Conservation (phyloP, 2,329 filamentous ascomycete genomes). For the Acephala macrosclerotiorum region DNA sequence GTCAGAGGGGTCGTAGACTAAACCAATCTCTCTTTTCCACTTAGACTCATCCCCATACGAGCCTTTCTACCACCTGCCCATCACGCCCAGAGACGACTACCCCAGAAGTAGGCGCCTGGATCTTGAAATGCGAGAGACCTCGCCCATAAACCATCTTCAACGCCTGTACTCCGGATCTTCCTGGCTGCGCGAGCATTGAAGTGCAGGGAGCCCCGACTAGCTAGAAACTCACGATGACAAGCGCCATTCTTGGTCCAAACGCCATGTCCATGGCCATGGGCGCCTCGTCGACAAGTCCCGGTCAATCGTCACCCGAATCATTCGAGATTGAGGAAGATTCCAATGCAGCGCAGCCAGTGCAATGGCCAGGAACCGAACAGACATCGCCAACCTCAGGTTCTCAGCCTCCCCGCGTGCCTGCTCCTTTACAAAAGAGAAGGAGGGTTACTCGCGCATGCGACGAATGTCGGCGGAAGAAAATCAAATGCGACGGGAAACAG, state of each 20-base stretch:
- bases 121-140: conserved; percentile 5
- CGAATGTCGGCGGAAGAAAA: conserved; percentile 85
- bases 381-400: conserved; percentile 32
- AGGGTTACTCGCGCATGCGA: conserved; percentile 84
- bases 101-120: neutral
- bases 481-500: conserved; percentile 87
- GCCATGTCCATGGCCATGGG: conserved; percentile 30
- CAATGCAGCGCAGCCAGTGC: conserved; percentile 25
- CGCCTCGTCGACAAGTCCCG: conserved; percentile 29
- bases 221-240: conserved; percentile 24
- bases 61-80: neutral
- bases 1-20: conserved; percentile 5
- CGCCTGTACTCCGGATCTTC: neutral
- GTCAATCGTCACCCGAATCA: conserved; percentile 38
- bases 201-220: neutral
- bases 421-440: conserved; percentile 76
- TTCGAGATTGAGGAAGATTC: conserved; percentile 40
- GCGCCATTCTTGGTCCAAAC: conserved; percentile 30
- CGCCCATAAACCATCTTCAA: neutral
- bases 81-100: neutral
- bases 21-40: conserved; percentile 6
- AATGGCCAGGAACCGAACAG: conserved; percentile 35
- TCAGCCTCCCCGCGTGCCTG: conserved; percentile 31
- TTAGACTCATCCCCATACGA: conserved; percentile 2
- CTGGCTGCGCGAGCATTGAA: neutral